Evolutionary conservation across 192 early-diverging fungal genomes (phyloP), one percentile per base, ranked within the genome.

Genomic region (Paraglomus brasilianum): DNA sequence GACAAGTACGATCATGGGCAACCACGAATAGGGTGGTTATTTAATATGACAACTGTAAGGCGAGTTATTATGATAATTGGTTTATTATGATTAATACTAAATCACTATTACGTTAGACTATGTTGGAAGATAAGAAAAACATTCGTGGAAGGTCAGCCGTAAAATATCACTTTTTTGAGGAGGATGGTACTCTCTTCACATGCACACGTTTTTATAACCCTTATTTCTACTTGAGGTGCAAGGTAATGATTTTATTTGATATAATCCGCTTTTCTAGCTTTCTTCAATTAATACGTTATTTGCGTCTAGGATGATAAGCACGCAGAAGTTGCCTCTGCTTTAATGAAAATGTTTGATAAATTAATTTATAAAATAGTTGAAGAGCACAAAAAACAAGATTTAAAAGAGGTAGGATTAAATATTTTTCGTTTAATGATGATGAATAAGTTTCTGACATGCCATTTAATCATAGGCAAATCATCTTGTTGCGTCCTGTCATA

Each of bases 81-180:
- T 15, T 13, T 8, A 45, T 50, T 47, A 70, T 14, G 9, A 14
- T 1, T 58, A 19, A 11, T 0, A 11, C 39, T 6, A 36, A 4
- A 15, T 46, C 9, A 24, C 41, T 24, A n/a, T 6, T 10, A 46
- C 8, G 9, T 9, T 78, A 89, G 82, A 91, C 91, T 0, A 70
- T 85, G 8, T 81, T 94, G 30, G 72, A 75, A 47, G 86, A 89
- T 72, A 72, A 76, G 1, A 88, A 94, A 56, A 85, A 82, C 80
- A 75, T 79, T 17, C 76, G 80, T 19, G 88, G 88, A 24, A 82
- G 84, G 51, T 72, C 93, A 0, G 95, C 88, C 0, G 87, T 96
- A 5, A 94, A 98, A 77, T 89, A 89, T 50, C 98, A 96, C 71
- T 99, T 99, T 74, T 77, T 98, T 42, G 89, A 94, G 63, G 92